These are phyloP conservation scores for Ophiostoma montium DNA, from an alignment of 2,329 filamentous ascomycete species.

Conservation along the genomic window DNA sequence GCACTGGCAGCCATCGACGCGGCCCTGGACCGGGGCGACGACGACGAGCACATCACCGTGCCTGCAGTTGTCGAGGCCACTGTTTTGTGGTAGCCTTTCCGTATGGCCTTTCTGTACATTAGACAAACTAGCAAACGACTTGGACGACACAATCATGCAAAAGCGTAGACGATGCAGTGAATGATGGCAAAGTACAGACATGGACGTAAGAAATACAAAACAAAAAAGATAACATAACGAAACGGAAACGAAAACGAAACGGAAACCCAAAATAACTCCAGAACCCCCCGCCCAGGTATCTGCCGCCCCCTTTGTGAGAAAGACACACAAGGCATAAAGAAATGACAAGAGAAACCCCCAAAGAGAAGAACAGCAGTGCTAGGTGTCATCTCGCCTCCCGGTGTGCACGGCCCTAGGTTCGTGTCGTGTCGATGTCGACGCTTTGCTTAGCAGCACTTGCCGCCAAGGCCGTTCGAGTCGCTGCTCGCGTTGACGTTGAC, in stretches of 20 bases:
- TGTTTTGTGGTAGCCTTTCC: conserved; percentile 16
- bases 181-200: background rate
- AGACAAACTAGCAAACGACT: too few species aligned
- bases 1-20: background rate
- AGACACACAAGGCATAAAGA: background rate
- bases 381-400: background rate
- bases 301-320: conserved; percentile 3
- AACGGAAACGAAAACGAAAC: background rate
- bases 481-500: conserved; percentile 52
- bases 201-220: background rate
- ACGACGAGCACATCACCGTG: background rate
- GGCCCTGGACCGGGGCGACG: background rate
- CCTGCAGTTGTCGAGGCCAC: conserved; percentile 17
- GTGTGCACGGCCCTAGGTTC: background rate
- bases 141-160: too few species aligned
- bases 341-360: background rate
- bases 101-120: too few species aligned
- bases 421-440: background rate
- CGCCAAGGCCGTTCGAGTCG: conserved; percentile 38
- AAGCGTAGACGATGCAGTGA: too few species aligned
- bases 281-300: conserved; percentile 10
- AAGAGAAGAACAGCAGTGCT: background rate
- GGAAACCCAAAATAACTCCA: conserved; percentile 8
- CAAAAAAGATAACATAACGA: background rate
- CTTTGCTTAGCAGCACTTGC: conserved; percentile 70